A percentile compares a stretch with the other conserved stretches of the same genome.
Conservation (phyloP, 257 asterid species). For the Fraxinus anomala region DNA sequence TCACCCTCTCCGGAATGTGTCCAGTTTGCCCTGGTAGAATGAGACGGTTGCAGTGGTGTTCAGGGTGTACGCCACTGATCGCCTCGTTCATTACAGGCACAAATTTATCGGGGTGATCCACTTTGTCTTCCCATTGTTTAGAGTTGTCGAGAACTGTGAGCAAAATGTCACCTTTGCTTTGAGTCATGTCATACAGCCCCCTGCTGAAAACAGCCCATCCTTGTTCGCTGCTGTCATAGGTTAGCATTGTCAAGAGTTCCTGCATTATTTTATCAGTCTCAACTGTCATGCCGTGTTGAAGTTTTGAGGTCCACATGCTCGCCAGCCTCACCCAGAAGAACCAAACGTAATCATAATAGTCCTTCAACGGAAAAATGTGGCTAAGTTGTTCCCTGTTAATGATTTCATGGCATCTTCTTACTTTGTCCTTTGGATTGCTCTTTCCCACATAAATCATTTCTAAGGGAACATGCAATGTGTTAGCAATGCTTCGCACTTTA, state of each 20-base stretch:
- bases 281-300: constrained; percentile 53
- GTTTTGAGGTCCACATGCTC: constrained; percentile 94
- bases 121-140: constrained; percentile 45
- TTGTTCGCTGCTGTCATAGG: constrained; percentile 66
- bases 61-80: constrained; percentile 43
- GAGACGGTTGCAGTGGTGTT: constrained; percentile 80
- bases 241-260: constrained; percentile 59
- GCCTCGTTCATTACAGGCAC: constrained; percentile 52
- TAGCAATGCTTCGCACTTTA: constrained; percentile 42
- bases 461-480: constrained; percentile 43
- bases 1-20: constrained; percentile 65
- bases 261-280: constrained; percentile 69
- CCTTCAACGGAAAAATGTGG: constrained; percentile 48
- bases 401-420: constrained; percentile 55
- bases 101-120: constrained; percentile 51
- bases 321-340: constrained; percentile 85
- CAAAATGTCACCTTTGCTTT: constrained; percentile 50
- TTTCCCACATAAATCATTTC: constrained; percentile 90
- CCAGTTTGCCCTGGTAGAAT: constrained; percentile 67
- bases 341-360: constrained; percentile 64
- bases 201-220: constrained; percentile 88
- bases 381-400: constrained; percentile 63
- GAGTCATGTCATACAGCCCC: constrained; percentile 57
- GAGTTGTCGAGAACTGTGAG: constrained; percentile 40
- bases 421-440: constrained; percentile 64